Evolutionary conservation across 192 early-diverging fungal genomes (phyloP), one percentile per base, ranked within the genome.

Genomic region (Oehlia diaphana): DNA sequence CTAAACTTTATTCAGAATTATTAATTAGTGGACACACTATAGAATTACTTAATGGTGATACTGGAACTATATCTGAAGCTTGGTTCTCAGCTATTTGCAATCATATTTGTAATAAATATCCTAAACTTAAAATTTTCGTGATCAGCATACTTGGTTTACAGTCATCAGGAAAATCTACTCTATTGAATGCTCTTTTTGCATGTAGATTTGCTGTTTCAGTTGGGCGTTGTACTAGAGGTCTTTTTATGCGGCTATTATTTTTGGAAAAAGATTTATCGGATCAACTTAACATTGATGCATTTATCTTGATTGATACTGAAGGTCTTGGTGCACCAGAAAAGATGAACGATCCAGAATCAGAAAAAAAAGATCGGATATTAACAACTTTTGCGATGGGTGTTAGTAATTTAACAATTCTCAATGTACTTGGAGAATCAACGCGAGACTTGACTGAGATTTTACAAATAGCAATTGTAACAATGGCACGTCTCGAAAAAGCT

Each of bases 251-350:
- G 0, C 14, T 77, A 26, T 28, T 77, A 23, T 77, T 77, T 26
- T 77, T 77, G 4, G 76, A 77, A 68, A 64, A 77, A 77, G 35
- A 77, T 28, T 33, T 77, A 39, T 42, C 33, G 1, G 76, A 77
- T 13, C 35, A 68, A 67, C 76, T 77, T 26, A 5, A 33, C 13
- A 63, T 77, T n/a, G 76, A 77, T 21, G 76, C 76, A n/a, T 47
- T 77, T 26, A 16, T 77, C 12, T 64, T 77, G 13, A 77, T 77
- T n/a, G 76, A 77, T 47, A 77, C 76, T 69, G 76, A 77, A 9
- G 76, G 76, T n/a, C 76, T 77, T 63, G 76, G 76, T 63, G 76
- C 76, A 14, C 63, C 76, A 44, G 76, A 77, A 37, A 77, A 77
- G 9, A 50, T 67, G 63, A 33, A 77, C n/a, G 76, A 77, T 26